Base-by-base conservation (phyloP, 805 yeast species). In the Hermanozyma aechmeae region DNA sequence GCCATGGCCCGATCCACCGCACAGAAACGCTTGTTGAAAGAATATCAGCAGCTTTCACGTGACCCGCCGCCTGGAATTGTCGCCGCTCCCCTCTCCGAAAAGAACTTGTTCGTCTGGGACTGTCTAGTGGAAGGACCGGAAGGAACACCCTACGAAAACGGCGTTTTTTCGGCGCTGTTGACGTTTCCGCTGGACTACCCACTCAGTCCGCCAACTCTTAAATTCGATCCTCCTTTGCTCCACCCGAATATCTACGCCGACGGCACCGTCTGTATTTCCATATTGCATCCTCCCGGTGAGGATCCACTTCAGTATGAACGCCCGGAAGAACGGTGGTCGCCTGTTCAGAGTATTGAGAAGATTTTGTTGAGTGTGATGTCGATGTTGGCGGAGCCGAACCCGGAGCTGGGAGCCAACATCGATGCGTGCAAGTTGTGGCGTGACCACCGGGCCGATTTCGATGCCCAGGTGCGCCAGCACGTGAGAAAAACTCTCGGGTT, bases 261-360 rank as follows among this genome's bases (percentile, higher is more conserved):
- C 48, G 98, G 98, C 3, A 84, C 84, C 15, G 98, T 92, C 3
- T 92, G 98, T 54, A 92, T 92, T 28, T 84, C 95, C 11, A 92
- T 92, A 28, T 64, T 92, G 40, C 98, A 92, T 51, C 76, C 96
- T 1, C 95, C 97, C 1, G 98, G 98, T 8, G 95, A 87, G 44
- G 98, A 92, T 54, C 97, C 98, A 13, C 74, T 86, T 52, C 86
- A 80, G 68, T 92, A 92, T 57, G 98, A 92, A 54, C 58, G 83
- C 17, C 95, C 97, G 0, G 93, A 87, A 43, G 98, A 92, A 58
- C 65, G 98, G 40, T 92, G 98, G 98, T 82, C 94, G 5, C 98
- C 98, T 0, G 87, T 92, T 17, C 98, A 92, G 53, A 82, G 94
- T 50, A 87, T 92, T n/a, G 98, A 92, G 58, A 92, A 92, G 68